phyloP scores from a whole-genome alignment of 768 basidiomycete species.

The Psilocybe azurescens region DNA sequence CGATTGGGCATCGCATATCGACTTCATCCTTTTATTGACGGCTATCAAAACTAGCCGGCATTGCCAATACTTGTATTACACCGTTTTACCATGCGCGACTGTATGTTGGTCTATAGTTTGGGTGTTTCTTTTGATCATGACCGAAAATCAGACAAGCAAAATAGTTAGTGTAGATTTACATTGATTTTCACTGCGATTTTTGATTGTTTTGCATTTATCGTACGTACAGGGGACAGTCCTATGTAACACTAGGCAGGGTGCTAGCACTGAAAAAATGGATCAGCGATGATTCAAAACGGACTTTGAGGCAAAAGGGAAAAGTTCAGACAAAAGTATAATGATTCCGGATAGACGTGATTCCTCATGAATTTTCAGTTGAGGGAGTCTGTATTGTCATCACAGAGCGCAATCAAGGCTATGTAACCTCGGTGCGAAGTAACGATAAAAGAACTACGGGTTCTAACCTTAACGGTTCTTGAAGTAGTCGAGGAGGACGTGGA shows the following conservation, averaged over 20 bases:
- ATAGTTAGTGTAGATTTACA: background rate
- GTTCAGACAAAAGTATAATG: slow-evolving; percentile 80
- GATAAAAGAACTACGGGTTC: slow-evolving; percentile 28
- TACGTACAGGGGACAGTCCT: background rate
- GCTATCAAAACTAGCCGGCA: background rate
- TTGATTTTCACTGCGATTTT: background rate
- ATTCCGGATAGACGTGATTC: slow-evolving; percentile 88
- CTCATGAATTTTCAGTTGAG: slow-evolving; percentile 83
- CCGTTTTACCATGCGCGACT: slow-evolving; percentile 1
- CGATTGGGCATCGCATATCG: background rate
- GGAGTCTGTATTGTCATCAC: slow-evolving; percentile 93
- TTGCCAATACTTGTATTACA: slow-evolving; percentile 4
- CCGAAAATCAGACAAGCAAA: background rate
- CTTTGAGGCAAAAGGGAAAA: slow-evolving; percentile 9
- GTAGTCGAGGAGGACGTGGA: slow-evolving; percentile 93
- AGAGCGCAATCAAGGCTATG: slow-evolving; percentile 12
- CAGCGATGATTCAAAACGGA: slow-evolving; percentile 13
- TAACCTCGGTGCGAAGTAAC: too few relatives aligned
- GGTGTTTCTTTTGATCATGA: slow-evolving; percentile 1
- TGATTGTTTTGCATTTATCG: background rate
- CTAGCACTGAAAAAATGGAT: slow-evolving; percentile 3
- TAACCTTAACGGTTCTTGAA: slow-evolving; percentile 89
- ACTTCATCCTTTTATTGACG: background rate
- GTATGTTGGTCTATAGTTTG: slow-evolving; percentile 11
- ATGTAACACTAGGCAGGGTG: background rate